phyloP scores from a whole-genome alignment of 2,329 filamentous ascomycete species.

The Paecilomyces sp. region DNA sequence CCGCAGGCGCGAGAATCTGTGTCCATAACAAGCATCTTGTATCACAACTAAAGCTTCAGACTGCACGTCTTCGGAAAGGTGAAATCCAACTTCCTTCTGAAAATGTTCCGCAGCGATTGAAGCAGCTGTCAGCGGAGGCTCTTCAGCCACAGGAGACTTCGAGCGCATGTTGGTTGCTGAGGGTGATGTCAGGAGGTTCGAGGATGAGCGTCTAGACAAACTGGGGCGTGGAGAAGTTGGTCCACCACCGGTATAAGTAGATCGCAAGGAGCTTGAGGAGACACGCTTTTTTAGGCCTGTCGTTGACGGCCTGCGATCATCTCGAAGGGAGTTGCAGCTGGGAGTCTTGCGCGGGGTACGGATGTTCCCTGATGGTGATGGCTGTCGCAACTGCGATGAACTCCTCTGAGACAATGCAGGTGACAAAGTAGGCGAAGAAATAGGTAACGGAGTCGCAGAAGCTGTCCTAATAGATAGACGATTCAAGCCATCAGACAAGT shows the following conservation, averaged over 20 bases:
- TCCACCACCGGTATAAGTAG: slow-evolving; percentile 18
- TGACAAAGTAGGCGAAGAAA: slow-evolving; percentile 16
- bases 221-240: slow-evolving; percentile 21
- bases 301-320: slow-evolving; percentile 28
- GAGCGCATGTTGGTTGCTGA: slow-evolving; percentile 18
- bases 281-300: slow-evolving; percentile 31
- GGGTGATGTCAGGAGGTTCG: slow-evolving; percentile 16
- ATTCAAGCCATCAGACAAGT: slow-evolving; percentile 18
- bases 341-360: slow-evolving; percentile 21
- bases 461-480: slow-evolving; percentile 18
- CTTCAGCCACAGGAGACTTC: slow-evolving; percentile 18
- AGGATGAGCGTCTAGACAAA: slow-evolving; percentile 28
- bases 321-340: slow-evolving; percentile 28
- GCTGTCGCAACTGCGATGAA: slow-evolving; percentile 6
- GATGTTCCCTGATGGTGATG: slow-evolving; percentile 10
- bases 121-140: slow-evolving; percentile 37
- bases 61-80: slow-evolving; percentile 41
- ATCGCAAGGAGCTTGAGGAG: slow-evolving; percentile 32
- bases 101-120: slow-evolving; percentile 63
- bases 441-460: slow-evolving; percentile 16
- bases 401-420: slow-evolving; percentile 4
- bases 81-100: slow-evolving; percentile 58
- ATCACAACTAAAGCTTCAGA: slow-evolving; percentile 72
- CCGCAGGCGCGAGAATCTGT: slow-evolving; percentile 78
- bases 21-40: slow-evolving; percentile 91